These are phyloP conservation scores for Aspergillus sp. DNA, from an alignment of 2,329 filamentous ascomycete species.

Conservation along the genomic window DNA sequence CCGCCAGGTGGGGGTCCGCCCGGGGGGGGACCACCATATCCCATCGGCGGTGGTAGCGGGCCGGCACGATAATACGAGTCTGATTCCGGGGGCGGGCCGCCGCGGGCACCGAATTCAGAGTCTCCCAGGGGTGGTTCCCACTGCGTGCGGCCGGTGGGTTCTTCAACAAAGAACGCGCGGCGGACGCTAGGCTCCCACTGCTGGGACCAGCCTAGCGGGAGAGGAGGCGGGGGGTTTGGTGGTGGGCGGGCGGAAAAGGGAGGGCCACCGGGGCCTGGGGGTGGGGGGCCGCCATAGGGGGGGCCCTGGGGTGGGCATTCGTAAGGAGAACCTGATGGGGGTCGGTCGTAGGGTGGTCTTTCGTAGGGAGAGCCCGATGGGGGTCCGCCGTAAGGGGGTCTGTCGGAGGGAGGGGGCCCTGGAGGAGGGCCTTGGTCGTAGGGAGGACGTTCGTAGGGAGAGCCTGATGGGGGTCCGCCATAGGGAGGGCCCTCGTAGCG, in stretches of 20 bases:
- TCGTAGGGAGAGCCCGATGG: constrained; percentile 3
- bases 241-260: constrained; percentile 24
- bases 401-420: constrained; percentile 4
- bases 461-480: background rate
- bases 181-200: constrained; percentile 57
- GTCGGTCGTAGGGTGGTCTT: constrained; percentile 6
- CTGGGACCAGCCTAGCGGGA: constrained; percentile 56
- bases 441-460: constrained; percentile 5
- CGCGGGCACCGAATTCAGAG: constrained; percentile 17
- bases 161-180: constrained; percentile 60
- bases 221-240: constrained; percentile 40
- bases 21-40: constrained; percentile 3
- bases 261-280: constrained; percentile 13
- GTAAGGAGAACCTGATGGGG: constrained; percentile 2
- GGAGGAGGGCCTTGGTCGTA: constrained; percentile 4
- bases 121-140: constrained; percentile 52
- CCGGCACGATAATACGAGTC: constrained; percentile 15
- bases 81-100: constrained; percentile 15
- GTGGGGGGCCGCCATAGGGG: constrained; percentile 1
- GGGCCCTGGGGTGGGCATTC: background rate
- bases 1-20: constrained; percentile 5
- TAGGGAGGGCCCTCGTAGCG: constrained; percentile 8
- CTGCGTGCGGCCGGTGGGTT: constrained; percentile 54
- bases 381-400: constrained; percentile 6
- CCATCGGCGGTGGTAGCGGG: constrained; percentile 7